Conservation (phyloP, 805 yeast genomes). For the Sugiyamaella valdiviana region DNA sequence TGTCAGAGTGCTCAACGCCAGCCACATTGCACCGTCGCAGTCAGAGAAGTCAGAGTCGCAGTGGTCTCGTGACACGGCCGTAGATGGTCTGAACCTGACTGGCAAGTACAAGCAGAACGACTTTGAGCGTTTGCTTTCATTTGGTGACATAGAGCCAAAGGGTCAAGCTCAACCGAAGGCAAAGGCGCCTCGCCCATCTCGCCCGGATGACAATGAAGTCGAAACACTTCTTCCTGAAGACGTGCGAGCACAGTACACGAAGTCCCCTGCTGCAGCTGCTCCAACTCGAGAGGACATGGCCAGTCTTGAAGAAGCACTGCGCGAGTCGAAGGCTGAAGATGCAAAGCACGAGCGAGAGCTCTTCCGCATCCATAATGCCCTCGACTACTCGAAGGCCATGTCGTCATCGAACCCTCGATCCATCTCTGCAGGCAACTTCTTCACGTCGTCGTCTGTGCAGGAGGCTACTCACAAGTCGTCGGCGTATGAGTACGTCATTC, state of each 20-base stretch:
- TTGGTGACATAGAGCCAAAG: constrained; percentile 4
- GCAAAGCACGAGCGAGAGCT: constrained; percentile 38
- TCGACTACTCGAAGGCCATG: constrained; percentile 44
- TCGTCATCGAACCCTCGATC: constrained; percentile 33
- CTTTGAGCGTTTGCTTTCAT: constrained; percentile 6
- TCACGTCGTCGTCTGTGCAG: constrained; percentile 29
- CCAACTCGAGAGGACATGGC: constrained; percentile 10
- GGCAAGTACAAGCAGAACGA: not conserved
- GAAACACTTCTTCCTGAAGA: constrained; percentile 13
- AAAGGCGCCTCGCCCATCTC: constrained; percentile 2
- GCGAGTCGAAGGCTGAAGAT: constrained; percentile 38
- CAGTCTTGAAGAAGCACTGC: constrained; percentile 39
- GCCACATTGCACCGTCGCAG: too few relatives aligned
- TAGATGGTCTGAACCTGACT: not conserved
- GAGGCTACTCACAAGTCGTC: not conserved
- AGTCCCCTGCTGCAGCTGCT: not conserved
- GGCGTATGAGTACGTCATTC: constrained; percentile 19
- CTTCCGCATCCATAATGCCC: constrained; percentile 46
- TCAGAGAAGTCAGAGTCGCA: too few relatives aligned
- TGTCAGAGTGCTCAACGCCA: too few relatives aligned
- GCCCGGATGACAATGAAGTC: constrained; percentile 6
- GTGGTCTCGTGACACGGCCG: not conserved
- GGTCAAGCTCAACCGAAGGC: not conserved
- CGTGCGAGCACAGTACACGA: constrained; percentile 6
- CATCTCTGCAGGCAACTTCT: constrained; percentile 37